Conservation (phyloP, 169 alveolate species). For the Cryptosporidium ubiquitum region DNA sequence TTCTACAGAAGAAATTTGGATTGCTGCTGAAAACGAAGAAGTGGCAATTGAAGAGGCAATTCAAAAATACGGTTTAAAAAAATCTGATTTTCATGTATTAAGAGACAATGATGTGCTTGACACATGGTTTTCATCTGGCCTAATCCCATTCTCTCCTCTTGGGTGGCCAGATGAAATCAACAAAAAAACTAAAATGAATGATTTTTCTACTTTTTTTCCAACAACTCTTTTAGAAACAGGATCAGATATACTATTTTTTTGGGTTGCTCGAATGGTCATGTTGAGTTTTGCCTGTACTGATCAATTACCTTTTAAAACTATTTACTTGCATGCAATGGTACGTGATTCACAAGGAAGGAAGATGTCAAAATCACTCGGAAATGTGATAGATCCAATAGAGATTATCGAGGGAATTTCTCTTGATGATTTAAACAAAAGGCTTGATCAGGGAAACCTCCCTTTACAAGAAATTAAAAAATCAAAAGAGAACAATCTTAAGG, state of each 20-base stretch:
- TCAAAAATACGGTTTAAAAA: conserved; percentile 82
- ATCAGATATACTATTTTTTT: conserved; percentile 98
- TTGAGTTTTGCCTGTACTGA: conserved; percentile 94
- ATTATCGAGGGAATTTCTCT: conserved; percentile 94
- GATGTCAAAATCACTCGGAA: conserved; percentile 98
- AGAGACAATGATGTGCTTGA: conserved; percentile 99
- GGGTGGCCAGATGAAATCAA: conserved; percentile 96
- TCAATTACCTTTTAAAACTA: conserved; percentile 96
- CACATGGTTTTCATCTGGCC: conserved; percentile 99
- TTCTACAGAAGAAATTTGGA: conserved; percentile 88
- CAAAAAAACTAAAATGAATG: conserved; percentile 79
- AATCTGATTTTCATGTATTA: conserved; percentile 84
- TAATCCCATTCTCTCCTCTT: conserved; percentile 97
- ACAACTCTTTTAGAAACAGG: conserved; percentile 98
- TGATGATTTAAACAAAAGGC: conserved; percentile 88
- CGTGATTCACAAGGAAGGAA: conserved; percentile 98
- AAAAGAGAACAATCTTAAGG: conserved; percentile 90
- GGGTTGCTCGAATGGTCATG: conserved; percentile 99
- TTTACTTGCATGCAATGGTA: conserved; percentile 98
- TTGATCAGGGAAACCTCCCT: conserved; percentile 86
- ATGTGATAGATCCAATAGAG: conserved; percentile 99
- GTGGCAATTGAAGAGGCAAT: conserved; percentile 91
- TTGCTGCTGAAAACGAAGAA: conserved; percentile 88
- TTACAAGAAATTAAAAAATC: conserved; percentile 93
- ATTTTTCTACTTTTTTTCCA: conserved; percentile 95